Evolutionary conservation across 176 grass and related monocot species (phyloP).

Genomic region (Juncus effusus): DNA sequence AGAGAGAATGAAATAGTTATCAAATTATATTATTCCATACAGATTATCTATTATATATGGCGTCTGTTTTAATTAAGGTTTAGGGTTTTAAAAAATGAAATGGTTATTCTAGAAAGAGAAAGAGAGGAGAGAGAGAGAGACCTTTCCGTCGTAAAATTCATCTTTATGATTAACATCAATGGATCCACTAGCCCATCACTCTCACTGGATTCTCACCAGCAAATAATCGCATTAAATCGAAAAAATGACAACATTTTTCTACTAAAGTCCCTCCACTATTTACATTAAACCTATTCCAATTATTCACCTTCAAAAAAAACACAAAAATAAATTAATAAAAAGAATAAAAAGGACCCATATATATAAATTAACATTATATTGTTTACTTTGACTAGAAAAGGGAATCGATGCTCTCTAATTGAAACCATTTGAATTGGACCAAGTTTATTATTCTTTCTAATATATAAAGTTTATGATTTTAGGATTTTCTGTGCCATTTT

Average conservation of each 20-base stretch:
- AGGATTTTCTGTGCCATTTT: too few species aligned
- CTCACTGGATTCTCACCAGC: conserved; percentile 78
- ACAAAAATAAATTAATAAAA: conserved; percentile 25
- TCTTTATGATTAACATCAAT: conserved; percentile 95
- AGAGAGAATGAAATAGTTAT: too few species aligned
- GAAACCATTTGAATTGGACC: conserved; percentile 87
- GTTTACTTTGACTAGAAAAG: conserved; percentile 92
- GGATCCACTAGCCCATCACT: conserved; percentile 90
- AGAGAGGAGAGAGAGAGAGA: background rate
- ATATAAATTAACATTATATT: background rate
- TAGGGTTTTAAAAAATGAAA: background rate
- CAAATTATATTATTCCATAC: too few species aligned
- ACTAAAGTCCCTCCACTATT: conserved; percentile 91
- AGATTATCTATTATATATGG: too few species aligned
- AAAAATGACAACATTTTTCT: conserved; percentile 96
- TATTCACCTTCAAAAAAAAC: conserved; percentile 63
- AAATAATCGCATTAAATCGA: conserved; percentile 89
- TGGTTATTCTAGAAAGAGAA: too few species aligned
- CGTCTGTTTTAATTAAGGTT: too few species aligned
- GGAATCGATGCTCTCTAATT: conserved; percentile 89
- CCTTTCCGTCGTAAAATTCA: conserved; percentile 89
- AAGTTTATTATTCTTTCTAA: conserved; percentile 59
- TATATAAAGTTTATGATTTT: background rate
- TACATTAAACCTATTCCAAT: conserved; percentile 94
- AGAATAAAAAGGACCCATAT: background rate